phyloP scores from a whole-genome alignment of 768 basidiomycete genomes.

The Boletus rex-veris region DNA sequence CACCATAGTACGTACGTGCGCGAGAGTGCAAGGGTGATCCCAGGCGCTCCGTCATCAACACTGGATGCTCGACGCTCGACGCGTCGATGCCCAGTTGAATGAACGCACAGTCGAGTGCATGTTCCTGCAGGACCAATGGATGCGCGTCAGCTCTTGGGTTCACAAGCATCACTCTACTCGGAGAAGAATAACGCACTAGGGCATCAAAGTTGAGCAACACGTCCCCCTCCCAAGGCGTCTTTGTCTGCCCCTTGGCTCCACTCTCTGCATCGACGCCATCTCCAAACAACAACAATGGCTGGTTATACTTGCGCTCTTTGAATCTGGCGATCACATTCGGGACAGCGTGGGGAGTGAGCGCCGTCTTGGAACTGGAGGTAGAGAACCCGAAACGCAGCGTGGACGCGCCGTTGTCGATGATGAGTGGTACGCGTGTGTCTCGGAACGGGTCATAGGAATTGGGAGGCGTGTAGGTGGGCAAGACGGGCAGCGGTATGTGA shows the following conservation, averaged over 20 bases:
- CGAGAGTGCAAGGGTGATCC: conserved; percentile 87
- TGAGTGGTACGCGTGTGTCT: conserved; percentile 54
- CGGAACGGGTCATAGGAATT: conserved; percentile 54
- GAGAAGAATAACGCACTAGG: conserved; percentile 50
- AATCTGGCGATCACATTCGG: conserved; percentile 80
- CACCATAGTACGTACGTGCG: conserved; percentile 52
- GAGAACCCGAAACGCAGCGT: conserved; percentile 82
- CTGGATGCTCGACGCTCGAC: conserved; percentile 73
- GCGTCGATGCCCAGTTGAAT: conserved; percentile 81
- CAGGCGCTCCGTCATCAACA: conserved; percentile 91
- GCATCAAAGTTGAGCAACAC: conserved; percentile 89
- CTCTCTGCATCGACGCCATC: conserved; percentile 85
- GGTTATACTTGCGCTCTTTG: conserved; percentile 84
- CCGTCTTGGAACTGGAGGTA: conserved; percentile 34
- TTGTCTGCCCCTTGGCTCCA: conserved; percentile 72
- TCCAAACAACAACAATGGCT: conserved; percentile 82
- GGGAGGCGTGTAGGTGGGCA: conserved; percentile 35
- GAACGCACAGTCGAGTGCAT: conserved; percentile 90
- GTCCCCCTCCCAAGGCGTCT: conserved; percentile 92
- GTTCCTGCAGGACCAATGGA: conserved; percentile 62
- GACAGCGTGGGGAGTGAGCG: conserved; percentile 48
- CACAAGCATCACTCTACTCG: not conserved
- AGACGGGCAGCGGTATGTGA: conserved; percentile 20
- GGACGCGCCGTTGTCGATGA: conserved; percentile 89
- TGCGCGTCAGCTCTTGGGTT: not conserved